A percentile compares a stretch with the other conserved stretches of the same genome.
Conservation (phyloP, 1,284 basidiomycete species). For the Malassezia sp. region DNA sequence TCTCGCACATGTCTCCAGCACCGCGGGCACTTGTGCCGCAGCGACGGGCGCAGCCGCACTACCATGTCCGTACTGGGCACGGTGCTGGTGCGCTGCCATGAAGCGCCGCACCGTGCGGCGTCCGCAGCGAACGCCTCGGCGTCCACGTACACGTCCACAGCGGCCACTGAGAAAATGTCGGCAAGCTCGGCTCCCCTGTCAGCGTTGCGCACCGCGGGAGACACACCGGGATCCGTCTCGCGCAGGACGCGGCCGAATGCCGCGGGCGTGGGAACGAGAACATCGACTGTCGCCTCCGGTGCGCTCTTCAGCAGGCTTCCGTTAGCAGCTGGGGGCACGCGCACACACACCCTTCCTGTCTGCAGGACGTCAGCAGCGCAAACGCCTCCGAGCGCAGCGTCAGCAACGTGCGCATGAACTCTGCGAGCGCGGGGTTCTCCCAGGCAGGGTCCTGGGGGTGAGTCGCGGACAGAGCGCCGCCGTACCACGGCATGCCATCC, state of each 20-base stretch:
- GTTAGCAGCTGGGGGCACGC: too few relatives aligned
- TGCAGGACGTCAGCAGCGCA: constrained; percentile 5
- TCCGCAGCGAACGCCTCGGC: background rate
- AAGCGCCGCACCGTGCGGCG: background rate
- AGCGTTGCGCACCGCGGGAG: background rate
- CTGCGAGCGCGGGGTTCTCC: background rate
- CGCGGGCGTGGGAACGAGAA: background rate
- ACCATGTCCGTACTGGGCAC: constrained; percentile 6
- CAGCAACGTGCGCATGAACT: background rate
- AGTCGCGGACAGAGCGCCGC: too few relatives aligned
- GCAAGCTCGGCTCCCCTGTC: constrained; percentile 15
- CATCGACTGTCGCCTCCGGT: constrained; percentile 7
- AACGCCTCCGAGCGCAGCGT: constrained; percentile 8
- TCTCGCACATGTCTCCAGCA: constrained; percentile 22
- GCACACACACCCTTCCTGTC: background rate
- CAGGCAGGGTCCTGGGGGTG: constrained; percentile 12
- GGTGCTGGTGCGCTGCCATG: background rate
- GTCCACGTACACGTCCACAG: constrained; percentile 16
- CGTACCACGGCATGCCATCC: constrained; percentile 29
- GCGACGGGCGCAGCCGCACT: constrained; percentile 20
- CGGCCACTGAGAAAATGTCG: constrained; percentile 29
- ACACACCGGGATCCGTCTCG: background rate
- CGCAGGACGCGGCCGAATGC: too few relatives aligned
- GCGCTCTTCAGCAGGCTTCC: constrained; percentile 2
- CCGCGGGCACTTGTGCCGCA: constrained; percentile 29